Evolutionary conservation across 345 rosid species (phyloP).

Genomic region (Arabidopsis arenosa): DNA sequence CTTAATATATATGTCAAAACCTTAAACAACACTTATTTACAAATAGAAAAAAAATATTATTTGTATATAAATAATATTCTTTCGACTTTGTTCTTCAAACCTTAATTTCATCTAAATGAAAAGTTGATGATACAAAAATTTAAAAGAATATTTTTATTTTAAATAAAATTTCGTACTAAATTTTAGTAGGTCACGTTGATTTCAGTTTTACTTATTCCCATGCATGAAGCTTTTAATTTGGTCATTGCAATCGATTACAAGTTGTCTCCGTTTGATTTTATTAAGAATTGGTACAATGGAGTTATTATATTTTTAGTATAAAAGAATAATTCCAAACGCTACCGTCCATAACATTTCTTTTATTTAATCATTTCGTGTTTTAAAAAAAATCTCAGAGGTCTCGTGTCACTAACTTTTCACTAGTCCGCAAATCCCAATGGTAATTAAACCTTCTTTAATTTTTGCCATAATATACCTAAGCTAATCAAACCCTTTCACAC

Average conservation of each 20-base stretch:
- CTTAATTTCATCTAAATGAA: too few species aligned
- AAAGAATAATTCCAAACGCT: slow-evolving; percentile 48
- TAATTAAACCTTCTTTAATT: neutral
- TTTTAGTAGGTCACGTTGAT: slow-evolving; percentile 39
- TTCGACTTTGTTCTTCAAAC: too few species aligned
- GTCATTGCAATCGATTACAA: slow-evolving; percentile 40
- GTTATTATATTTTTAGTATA: slow-evolving; percentile 4
- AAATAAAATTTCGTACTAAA: neutral
- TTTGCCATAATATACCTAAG: neutral
- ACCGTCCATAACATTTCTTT: slow-evolving; percentile 39
- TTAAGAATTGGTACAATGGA: slow-evolving; percentile 37
- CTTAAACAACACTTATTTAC: too few species aligned
- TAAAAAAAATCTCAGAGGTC: slow-evolving; percentile 28
- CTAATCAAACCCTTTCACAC: too few species aligned
- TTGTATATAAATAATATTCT: too few species aligned
- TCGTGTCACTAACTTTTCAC: slow-evolving; percentile 23
- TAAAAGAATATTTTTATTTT: too few species aligned
- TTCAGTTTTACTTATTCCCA: slow-evolving; percentile 31
- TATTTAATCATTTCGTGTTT: neutral
- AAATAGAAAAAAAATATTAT: too few species aligned
- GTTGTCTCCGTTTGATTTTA: slow-evolving; percentile 34
- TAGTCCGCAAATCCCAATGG: slow-evolving; percentile 34
- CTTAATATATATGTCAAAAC: too few species aligned
- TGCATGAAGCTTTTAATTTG: slow-evolving; percentile 26
- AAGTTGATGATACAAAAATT: too few species aligned